Percentiles rank a stretch among this genome's conserved stretches.
Conservation (phyloP, 2,329 filamentous ascomycete species). For the Alternaria sp. region DNA sequence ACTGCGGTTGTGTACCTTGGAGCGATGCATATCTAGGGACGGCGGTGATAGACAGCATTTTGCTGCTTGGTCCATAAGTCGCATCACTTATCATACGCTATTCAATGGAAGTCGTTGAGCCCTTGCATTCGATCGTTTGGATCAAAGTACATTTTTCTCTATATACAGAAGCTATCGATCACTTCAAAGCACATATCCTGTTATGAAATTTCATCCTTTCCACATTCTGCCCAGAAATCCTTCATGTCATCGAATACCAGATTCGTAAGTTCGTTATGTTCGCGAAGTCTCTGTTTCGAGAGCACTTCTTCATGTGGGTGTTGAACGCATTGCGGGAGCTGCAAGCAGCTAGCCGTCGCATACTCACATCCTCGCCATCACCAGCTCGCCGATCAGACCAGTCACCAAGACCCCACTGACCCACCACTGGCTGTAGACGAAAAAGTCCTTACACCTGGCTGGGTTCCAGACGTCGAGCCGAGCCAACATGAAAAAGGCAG, state of each 20-base stretch:
- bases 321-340: not conserved
- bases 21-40: not conserved
- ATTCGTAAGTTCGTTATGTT: not conserved
- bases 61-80: not conserved
- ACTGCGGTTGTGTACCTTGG: not conserved
- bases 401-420: slow-evolving; percentile 4
- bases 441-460: not conserved
- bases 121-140: not conserved
- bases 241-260: not conserved
- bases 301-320: not conserved
- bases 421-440: slow-evolving; percentile 7
- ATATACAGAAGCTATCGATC: not conserved
- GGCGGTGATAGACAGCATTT: not conserved
- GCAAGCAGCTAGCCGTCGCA: not conserved
- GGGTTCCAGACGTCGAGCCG: slow-evolving; percentile 1
- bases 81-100: not conserved
- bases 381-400: not conserved
- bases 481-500: not conserved
- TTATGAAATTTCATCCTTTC: not conserved
- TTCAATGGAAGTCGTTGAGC: not conserved
- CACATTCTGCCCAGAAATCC: not conserved
- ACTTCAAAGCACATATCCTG: not conserved
- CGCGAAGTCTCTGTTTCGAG: not conserved
- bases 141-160: not conserved
- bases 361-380: slow-evolving; percentile 1